phyloP scores from a whole-genome alignment of 1,139 yeast species.

The Meyerozyma athensensis region DNA sequence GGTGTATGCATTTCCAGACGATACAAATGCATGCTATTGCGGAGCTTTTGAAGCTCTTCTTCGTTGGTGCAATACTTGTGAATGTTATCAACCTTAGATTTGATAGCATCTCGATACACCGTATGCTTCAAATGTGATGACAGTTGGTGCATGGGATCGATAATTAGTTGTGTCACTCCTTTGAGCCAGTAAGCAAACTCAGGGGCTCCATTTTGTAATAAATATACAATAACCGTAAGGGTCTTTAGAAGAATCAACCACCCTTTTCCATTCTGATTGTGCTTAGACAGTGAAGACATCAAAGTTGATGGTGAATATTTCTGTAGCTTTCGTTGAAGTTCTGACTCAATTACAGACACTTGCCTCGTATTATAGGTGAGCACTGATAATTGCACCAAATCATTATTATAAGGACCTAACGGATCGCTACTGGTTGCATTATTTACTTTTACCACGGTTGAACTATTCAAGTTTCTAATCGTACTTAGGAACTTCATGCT shows the following conservation, averaged over 20 bases:
- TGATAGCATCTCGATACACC: conserved; percentile 19
- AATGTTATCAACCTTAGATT: conserved; percentile 26
- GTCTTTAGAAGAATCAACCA: conserved; percentile 27
- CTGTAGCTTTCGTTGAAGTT: conserved; percentile 13
- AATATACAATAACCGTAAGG: conserved; percentile 30
- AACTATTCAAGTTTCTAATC: conserved; percentile 8
- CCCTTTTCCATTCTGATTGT: conserved; percentile 8
- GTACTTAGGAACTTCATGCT: conserved; percentile 7
- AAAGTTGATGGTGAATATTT: conserved; percentile 5
- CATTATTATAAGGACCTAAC: conserved; percentile 37
- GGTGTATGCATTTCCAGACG: conserved; percentile 39
- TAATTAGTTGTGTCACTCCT: not conserved
- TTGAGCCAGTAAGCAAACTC: conserved; percentile 29
- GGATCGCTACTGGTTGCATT: conserved; percentile 34
- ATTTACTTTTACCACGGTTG: conserved; percentile 12
- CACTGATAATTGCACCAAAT: conserved; percentile 29
- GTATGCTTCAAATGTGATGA: conserved; percentile 4
- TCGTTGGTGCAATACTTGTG: conserved; percentile 25
- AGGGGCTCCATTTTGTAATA: conserved; percentile 36
- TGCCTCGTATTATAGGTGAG: conserved; percentile 20
- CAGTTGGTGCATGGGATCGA: not conserved
- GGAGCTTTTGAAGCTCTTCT: conserved; percentile 22
- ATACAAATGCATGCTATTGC: conserved; percentile 34
- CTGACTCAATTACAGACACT: conserved; percentile 15
- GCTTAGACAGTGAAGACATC: not conserved